Percentiles rank a stretch among this genome's conserved stretches.
phyloP scores from a whole-genome alignment of 1,284 basidiomycete genomes.

The Leccinum subspadiceum region DNA sequence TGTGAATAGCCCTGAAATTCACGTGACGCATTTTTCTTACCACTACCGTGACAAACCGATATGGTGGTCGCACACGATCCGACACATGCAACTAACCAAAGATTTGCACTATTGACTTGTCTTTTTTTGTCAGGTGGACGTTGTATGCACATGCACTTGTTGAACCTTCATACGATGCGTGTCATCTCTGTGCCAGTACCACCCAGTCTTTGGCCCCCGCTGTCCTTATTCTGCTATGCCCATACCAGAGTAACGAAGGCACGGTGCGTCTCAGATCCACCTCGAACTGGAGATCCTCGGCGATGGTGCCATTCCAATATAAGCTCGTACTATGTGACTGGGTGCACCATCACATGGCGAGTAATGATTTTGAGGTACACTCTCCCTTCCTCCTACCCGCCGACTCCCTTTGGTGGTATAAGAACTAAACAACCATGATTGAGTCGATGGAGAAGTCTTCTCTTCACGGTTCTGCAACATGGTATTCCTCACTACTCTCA shows the following conservation, averaged over 20 bases:
- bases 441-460: neutral
- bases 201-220: neutral
- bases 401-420: constrained; percentile 20
- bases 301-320: constrained; percentile 12
- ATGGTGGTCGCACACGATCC: constrained; percentile 2
- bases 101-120: constrained; percentile 1
- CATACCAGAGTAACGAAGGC: constrained; percentile 12
- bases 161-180: constrained; percentile 4
- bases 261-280: neutral
- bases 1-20: neutral
- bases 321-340: constrained; percentile 8
- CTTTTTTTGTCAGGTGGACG: constrained; percentile 15
- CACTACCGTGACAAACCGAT: constrained; percentile 4
- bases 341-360: constrained; percentile 10
- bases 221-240: constrained; percentile 6
- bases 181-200: neutral
- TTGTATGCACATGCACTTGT: constrained; percentile 16
- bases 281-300: constrained; percentile 10
- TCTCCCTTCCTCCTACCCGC: neutral
- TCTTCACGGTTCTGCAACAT: constrained; percentile 14
- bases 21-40: constrained; percentile 18
- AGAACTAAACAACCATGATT: constrained; percentile 13
- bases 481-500: constrained; percentile 6
- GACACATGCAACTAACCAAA: constrained; percentile 13
- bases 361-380: constrained; percentile 1